Conservation (phyloP, 106 monocot genomes). For the Iris macrosiphon region DNA sequence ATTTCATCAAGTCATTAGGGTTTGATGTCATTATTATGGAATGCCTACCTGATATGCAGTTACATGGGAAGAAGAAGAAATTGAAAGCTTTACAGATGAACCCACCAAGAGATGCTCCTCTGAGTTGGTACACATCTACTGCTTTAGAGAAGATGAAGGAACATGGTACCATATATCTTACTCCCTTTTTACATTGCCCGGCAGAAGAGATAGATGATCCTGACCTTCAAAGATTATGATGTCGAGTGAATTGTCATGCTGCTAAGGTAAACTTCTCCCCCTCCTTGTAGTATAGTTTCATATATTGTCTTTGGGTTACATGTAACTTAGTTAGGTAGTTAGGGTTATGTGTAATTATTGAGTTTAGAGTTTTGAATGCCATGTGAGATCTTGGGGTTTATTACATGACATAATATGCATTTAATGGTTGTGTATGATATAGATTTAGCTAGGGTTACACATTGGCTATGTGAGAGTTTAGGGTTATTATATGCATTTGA, state of each 20-base stretch:
- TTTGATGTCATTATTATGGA: constrained; percentile 70
- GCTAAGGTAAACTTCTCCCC: too few relatives aligned
- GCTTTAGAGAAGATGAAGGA: constrained; percentile 86
- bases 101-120: constrained; percentile 94
- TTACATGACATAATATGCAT: too few relatives aligned
- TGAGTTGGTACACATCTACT: constrained; percentile 73
- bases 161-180: constrained; percentile 83
- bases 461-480: too few relatives aligned
- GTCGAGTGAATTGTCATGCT: constrained; percentile 96
- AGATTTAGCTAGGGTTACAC: too few relatives aligned
- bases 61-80: constrained; percentile 55
- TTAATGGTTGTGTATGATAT: too few relatives aligned
- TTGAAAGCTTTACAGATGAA: constrained; percentile 73
- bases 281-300: too few relatives aligned
- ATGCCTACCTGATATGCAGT: constrained; percentile 64
- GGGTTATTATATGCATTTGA: too few relatives aligned
- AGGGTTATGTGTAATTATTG: too few relatives aligned
- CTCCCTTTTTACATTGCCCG: constrained; percentile 90
- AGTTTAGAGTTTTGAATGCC: too few relatives aligned
- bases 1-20: constrained; percentile 72
- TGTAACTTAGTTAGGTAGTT: too few relatives aligned
- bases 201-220: constrained; percentile 87
- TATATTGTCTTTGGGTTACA: too few relatives aligned
- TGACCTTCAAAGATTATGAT: constrained; percentile 87
- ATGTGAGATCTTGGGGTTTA: too few relatives aligned